phyloP scores from a whole-genome alignment of 371 early-diverging fungal species.

The Amoeboaphelidium protococcarum region DNA sequence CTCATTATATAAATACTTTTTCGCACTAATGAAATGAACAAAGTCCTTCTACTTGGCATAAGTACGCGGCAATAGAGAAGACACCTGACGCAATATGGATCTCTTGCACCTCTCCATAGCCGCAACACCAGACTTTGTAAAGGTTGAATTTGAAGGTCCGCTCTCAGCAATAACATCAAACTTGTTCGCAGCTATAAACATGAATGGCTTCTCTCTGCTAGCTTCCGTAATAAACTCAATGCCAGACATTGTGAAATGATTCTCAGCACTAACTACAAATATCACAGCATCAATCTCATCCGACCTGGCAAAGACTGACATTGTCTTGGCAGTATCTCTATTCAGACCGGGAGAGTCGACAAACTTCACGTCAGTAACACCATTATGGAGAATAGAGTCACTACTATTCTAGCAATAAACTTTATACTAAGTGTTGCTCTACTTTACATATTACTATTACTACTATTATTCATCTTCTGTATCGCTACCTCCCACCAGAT shows the following conservation, averaged over 20 bases:
- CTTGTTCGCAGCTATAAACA: constrained; percentile 88
- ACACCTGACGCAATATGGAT: constrained; percentile 75
- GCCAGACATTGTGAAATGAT: constrained; percentile 89
- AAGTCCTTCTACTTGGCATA: constrained; percentile 67
- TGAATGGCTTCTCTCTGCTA: constrained; percentile 86
- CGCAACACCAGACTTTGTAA: too few species aligned
- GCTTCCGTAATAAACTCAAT: constrained; percentile 82
- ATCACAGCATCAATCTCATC: constrained; percentile 95
- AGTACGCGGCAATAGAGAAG: constrained; percentile 66
- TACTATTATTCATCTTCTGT: too few species aligned
- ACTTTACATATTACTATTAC: too few species aligned
- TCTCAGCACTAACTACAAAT: constrained; percentile 91
- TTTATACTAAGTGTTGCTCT: constrained; percentile 62
- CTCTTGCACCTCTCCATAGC: constrained; percentile 72
- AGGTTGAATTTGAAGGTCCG: too few species aligned
- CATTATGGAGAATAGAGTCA: constrained; percentile 57
- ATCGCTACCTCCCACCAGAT: constrained; percentile 23
- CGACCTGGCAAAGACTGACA: constrained; percentile 77
- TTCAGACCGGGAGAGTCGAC: constrained; percentile 97
- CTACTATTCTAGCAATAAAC: constrained; percentile 46
- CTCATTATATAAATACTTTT: constrained; percentile 14
- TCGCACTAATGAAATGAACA: constrained; percentile 85
- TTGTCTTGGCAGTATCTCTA: constrained; percentile 83
- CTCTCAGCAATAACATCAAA: constrained; percentile 83
- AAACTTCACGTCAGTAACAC: constrained; percentile 69